Conservation (phyloP, 1,284 basidiomycete species). For the Sanguinoderma infundibulare region DNA sequence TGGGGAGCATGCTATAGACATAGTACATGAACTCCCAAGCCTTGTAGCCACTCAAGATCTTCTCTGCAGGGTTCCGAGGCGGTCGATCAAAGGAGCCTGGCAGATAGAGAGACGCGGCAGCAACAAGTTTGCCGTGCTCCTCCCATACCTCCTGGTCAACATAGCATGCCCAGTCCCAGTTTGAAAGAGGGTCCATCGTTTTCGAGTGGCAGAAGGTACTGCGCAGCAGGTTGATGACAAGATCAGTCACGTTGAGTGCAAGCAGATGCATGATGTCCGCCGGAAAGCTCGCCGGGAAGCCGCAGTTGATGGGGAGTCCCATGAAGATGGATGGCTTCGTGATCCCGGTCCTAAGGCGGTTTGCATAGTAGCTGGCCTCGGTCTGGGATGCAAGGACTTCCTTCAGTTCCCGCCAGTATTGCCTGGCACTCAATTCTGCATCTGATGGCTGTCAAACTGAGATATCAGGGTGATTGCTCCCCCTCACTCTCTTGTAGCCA, state of each 20-base stretch:
- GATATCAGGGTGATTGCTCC: background rate
- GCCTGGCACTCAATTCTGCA: background rate
- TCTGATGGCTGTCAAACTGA: background rate
- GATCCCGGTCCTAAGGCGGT: conserved; percentile 1
- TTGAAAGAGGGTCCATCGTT: conserved; percentile 26
- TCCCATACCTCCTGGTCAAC: conserved; percentile 35
- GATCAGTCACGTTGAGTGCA: conserved; percentile 34
- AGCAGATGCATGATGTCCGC: conserved; percentile 45
- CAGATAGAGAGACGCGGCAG: conserved; percentile 17
- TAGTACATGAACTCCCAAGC: conserved; percentile 32
- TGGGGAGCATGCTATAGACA: conserved; percentile 31
- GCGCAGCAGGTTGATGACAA: conserved; percentile 38
- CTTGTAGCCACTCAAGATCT: conserved; percentile 38
- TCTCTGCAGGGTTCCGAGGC: conserved; percentile 36
- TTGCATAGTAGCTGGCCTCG: background rate
- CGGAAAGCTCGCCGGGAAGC: conserved; percentile 35
- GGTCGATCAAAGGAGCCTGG: conserved; percentile 34
- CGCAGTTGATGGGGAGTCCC: conserved; percentile 6
- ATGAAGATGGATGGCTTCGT: conserved; percentile 8
- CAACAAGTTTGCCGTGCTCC: conserved; percentile 35
- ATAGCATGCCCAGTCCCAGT: conserved; percentile 37
- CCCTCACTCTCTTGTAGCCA: background rate
- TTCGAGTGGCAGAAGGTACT: conserved; percentile 29
- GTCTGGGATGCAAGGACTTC: conserved; percentile 15
- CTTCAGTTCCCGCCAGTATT: background rate